Evolutionary conservation across 108 stramenopile species (phyloP), one percentile per base, ranked within the genome.

Genomic region (Nitzschia palea): DNA sequence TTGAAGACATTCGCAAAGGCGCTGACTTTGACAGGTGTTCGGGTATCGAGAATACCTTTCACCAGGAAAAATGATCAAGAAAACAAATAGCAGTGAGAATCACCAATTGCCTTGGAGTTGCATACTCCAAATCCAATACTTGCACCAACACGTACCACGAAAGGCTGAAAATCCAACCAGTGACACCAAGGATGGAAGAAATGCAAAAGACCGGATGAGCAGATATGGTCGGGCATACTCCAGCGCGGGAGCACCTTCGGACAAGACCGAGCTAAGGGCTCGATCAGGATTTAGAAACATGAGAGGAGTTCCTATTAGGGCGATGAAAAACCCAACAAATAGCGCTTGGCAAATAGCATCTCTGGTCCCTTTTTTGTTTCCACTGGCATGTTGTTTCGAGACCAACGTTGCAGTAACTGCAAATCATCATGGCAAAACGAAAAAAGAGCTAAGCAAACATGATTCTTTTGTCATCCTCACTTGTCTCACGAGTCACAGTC

Each of bases 221-320:
- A 96, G 73, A 55, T 96, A 96, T 10, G 95, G 95, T 61, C 52
- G 74, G 34, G 94, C 94, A 73, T 86, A 95, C 73, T 87, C 65
- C 51, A 88, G 71, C 10, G 94, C 94, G 26, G 91, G 91, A 31
- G 90, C 82, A 12, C 86, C 85, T 17, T 73, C 62, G 31, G 71
- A 61, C 30, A 94, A 66, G 3, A 94, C 93, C 1, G 74, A 61
- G 3, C 70, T 47, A 44, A 92, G 67, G 12, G 82, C 81, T 36
- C 54, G 55, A 17, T 90, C 79, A 3, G 94, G 81, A 72, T 67
- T 72, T 44, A 65, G 52, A 42, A 91, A 71, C 74, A 95, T 76
- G 25, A 89, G 57, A 8, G 74, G 62, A 31, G 80, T 84, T n/a
- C 84, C 82, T 65, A 86, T 45, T 42, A 89, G 34, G 18, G 91